phyloP scores from a whole-genome alignment of 805 yeast species.

The Pichia nanzhaoensis region DNA sequence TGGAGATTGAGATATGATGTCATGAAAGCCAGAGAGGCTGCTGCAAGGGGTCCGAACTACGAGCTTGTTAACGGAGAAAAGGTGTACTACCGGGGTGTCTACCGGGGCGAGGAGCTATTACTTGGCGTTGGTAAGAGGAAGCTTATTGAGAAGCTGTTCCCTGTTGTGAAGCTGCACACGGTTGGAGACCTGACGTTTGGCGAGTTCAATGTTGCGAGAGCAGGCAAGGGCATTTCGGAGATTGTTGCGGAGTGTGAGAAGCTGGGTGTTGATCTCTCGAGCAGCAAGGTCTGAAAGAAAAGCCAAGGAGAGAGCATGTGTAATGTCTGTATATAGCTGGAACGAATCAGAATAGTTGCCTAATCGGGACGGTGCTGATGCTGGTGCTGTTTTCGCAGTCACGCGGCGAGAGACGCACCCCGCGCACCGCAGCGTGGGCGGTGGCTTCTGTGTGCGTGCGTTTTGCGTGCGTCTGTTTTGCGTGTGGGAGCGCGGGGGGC shows the following conservation, averaged over 20 bases:
- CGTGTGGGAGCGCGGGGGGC: too few species aligned
- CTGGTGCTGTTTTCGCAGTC: neutral
- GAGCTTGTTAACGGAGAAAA: conserved; percentile 29
- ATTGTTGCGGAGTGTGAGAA: conserved; percentile 44
- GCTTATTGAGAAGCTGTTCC: conserved; percentile 48
- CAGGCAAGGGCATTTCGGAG: conserved; percentile 40
- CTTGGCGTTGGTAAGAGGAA: conserved; percentile 61
- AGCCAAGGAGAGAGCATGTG: neutral
- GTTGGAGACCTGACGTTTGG: conserved; percentile 39
- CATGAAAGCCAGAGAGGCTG: conserved; percentile 38
- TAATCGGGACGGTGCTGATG: neutral
- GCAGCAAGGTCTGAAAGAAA: conserved; percentile 6
- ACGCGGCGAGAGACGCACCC: neutral
- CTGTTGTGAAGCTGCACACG: conserved; percentile 39
- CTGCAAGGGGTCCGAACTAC: conserved; percentile 33
- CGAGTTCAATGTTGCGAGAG: conserved; percentile 40
- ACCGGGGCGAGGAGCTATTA: conserved; percentile 38
- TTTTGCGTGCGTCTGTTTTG: too few species aligned
- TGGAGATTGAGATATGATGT: conserved; percentile 84
- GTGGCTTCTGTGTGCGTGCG: too few species aligned
- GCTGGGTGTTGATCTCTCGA: conserved; percentile 37
- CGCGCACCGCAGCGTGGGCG: conserved; percentile 15
- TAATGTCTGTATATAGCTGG: neutral
- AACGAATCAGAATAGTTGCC: neutral
- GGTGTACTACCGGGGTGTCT: conserved; percentile 43